These are phyloP conservation scores for Sanghuangporus sanghuang DNA, from an alignment of 1,284 basidiomycete species.

Conservation along the genomic window DNA sequence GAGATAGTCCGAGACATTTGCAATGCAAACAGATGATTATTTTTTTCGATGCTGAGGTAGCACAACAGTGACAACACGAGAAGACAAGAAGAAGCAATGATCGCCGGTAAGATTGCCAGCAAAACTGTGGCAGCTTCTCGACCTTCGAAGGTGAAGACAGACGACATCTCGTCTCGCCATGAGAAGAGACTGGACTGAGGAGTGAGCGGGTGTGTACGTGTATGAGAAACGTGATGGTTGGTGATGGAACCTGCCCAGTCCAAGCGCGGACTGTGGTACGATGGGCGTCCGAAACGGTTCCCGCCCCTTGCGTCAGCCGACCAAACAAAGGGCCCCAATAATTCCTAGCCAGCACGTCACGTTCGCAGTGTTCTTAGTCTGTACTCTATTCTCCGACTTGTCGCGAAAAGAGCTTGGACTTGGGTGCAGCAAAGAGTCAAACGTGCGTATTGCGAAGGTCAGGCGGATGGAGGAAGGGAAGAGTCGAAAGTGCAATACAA, in stretches of 20 bases:
- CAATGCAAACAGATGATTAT: not conserved
- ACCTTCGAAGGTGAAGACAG: not conserved
- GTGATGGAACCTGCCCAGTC: not conserved
- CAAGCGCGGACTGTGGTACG: too few relatives aligned
- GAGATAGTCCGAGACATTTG: not conserved
- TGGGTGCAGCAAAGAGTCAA: not conserved
- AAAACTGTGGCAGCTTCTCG: constrained; percentile 1
- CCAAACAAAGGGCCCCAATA: not conserved
- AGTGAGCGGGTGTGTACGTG: not conserved
- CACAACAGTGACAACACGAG: not conserved
- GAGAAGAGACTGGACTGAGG: not conserved
- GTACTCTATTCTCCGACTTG: not conserved
- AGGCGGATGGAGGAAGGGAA: not conserved
- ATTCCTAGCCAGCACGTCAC: not conserved
- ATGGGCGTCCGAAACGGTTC: not conserved
- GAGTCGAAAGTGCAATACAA: too few relatives aligned
- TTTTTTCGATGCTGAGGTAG: not conserved
- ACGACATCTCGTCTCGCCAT: not conserved
- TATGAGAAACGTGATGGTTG: not conserved
- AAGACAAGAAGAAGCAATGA: not conserved
- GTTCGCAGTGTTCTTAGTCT: not conserved
- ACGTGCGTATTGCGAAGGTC: not conserved
- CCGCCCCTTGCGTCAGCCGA: not conserved
- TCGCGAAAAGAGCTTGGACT: not conserved
- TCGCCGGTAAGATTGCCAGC: not conserved